Evolutionary conservation across 129 eudicot genomes (phyloP).

Genomic region (Pulicaria dysenterica): DNA sequence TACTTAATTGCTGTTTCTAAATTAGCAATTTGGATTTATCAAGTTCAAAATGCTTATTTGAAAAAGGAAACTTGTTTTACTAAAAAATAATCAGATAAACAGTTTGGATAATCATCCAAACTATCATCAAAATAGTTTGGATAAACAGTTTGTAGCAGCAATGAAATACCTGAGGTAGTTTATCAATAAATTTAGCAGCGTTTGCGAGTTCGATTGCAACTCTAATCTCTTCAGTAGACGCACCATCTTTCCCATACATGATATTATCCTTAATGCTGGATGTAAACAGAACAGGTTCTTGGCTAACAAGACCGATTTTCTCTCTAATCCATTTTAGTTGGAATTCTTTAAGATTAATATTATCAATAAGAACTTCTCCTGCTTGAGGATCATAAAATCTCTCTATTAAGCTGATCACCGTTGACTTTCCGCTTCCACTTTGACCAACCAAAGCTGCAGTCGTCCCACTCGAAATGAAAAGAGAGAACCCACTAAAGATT

Average conservation of each 20-base stretch:
- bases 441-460: constrained; percentile 89
- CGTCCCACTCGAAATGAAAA: constrained; percentile 61
- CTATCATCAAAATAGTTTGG: background rate
- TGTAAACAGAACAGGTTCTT: constrained; percentile 83
- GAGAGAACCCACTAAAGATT: constrained; percentile 73
- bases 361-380: constrained; percentile 75
- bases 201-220: constrained; percentile 87
- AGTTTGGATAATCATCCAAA: background rate
- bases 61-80: background rate
- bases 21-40: too few species aligned
- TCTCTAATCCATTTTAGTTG: constrained; percentile 81
- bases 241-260: constrained; percentile 74
- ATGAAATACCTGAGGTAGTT: constrained; percentile 57
- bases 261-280: constrained; percentile 82
- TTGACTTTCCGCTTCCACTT: constrained; percentile 89
- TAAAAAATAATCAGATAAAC: background rate
- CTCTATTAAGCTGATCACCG: constrained; percentile 71
- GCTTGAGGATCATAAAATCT: constrained; percentile 86
- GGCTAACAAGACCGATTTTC: constrained; percentile 88
- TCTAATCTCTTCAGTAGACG: constrained; percentile 61
- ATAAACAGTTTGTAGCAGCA: too few species aligned
- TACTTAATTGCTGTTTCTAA: too few species aligned
- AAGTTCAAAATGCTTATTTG: too few species aligned
- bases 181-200: constrained; percentile 81
- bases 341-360: constrained; percentile 62